Evolutionary conservation across 345 rosid species (phyloP), one percentile per base, ranked within the genome.

Genomic region (Populus simonii): DNA sequence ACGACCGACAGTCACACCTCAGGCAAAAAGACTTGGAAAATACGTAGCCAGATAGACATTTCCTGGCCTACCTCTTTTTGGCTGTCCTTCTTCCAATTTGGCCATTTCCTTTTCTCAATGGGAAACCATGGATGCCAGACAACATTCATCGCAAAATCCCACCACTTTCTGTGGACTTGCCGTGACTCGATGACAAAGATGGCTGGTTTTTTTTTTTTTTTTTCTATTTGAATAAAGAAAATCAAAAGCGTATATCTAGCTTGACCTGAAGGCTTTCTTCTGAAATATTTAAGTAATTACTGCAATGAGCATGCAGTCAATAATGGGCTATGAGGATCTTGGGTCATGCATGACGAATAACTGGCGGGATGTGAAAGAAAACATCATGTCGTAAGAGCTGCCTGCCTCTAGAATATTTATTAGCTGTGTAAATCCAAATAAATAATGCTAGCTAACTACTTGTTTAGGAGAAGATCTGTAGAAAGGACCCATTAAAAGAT

Each of bases 1-100:
- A 72, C 47, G 71, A 82, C 87, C 87, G 87, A 84, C 87, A 84
- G 25, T 31, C 17, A 74, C 85, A 71, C 83, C 61, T 61, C 0
- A 49, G 20, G 62, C 43, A 38, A 27, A 1, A 43, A 17, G 5
- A 43, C 49, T 80, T 35, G 15, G 43, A 70, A 74, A 74, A 71
- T 79, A 80, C 68, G 78, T 55, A 67, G 81, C 77, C 85, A 74
- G 74, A 57, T 36, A 53, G 75, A 55, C 70, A 38, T 23, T 11
- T 18, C 39, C 31, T 39, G 73, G 43, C 78, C n/a, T 23, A 7
- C 16, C 43, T 39, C 27, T 1, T 67, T 41, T 69, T 47, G 65
- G 73, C 72, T 74, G 49, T 13, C 12, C 25, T 11, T 2, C 5
- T 17, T 23, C 11, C 25, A 8, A 17, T 65, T 7, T 4, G 5